Evolutionary conservation across 2,329 filamentous ascomycete species (phyloP), one percentile per base, ranked within the genome.

Genomic region (Pseudopyricularia javanii): DNA sequence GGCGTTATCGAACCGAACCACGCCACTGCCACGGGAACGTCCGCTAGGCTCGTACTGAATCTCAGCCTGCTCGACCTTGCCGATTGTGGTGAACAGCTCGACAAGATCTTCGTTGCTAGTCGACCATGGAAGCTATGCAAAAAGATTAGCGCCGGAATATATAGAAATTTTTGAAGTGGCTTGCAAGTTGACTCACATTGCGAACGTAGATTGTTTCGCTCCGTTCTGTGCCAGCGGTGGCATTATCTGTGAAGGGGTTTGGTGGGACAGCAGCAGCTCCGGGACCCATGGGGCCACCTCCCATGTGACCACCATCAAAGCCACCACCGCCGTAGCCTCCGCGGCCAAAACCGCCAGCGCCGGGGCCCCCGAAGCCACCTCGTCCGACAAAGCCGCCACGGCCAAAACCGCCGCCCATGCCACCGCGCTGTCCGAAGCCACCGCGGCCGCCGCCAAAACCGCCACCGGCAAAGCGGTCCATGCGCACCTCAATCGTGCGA

Each of bases 1-100:
- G 15, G 81, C 72, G 52, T 72, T 80, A 64, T 94, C 88, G 66
- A 98, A 97, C 57, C 93, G 85, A 53, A 98, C 93, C n/a, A 98
- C 93, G 65, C 93, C 93, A 55, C 88, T 93, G 58, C 93, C 93
- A 58, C 90, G 86, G 55, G 93, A 98, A 61, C 93, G 88, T 47
- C 93, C 93, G 63, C 94, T 97, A 4, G 88, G 86, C 68, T 98
- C 93, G 64, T 98, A 97, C 70, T 98, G 93, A 54, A 98, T 97
- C 71, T 98, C 93, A n/a, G 93, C 93, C 62, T 93, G 90, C 63
- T 96, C 90, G 55, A 98, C 93, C 68, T 95, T 95, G 58, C 93
- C 93, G 63, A 98, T 98, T 11, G 93, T 98, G 17, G 87, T 91
- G 74, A 98, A 98, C 20, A 98, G 79, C 67, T 98, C 93, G 54